Evolutionary conservation across 208 protist species (phyloP), one percentile per base, ranked within the genome.

Genomic region (Leishmania amazonensis): DNA sequence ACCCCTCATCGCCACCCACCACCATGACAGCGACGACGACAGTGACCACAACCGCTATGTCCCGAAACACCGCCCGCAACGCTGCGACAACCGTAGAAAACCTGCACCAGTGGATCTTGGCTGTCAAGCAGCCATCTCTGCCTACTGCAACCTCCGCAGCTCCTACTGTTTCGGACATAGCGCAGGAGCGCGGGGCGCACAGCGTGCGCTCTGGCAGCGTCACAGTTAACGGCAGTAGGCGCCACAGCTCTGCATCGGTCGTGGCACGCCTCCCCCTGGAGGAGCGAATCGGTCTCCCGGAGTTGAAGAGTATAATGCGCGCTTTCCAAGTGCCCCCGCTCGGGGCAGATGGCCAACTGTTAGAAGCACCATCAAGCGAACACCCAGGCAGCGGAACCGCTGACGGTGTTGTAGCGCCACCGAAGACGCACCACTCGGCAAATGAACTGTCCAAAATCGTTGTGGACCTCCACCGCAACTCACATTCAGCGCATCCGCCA

Each of bases 221-320:
- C 31, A 64, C 1, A 45, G 24, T 8, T 6, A 49, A 28, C 4
- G 15, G n/a, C 21, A 67, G 8, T 42, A 13, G 58, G 54, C 75
- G 31, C 17, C 35, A 28, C 75, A 78, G 54, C 31, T 78, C 28
- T 1, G 13, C 75, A 49, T 40, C 45, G 2, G 51, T 9, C 28
- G 54, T 38, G 53, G 40, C 19, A 24, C 28, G 17, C 2, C 35
- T 68, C 4, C 75, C 75, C 17, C 73, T 95, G 8, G 89, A 93
- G 68, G 90, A 93, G 60, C 83, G 85, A n/a, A 89, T 95, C 42
- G 84, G 85, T 24, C 49, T 95, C n/a, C 80, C 85, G 4, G 85
- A 95, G 57, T 78, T 95, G 13, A 67, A 86, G 51, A 49, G 51
- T 2, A 86, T 95, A 21, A 93, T 95, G 89, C 35, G 73, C 8